Base-by-base conservation (phyloP, 768 basidiomycete genomes). In the Leccinum aurantiacum region DNA sequence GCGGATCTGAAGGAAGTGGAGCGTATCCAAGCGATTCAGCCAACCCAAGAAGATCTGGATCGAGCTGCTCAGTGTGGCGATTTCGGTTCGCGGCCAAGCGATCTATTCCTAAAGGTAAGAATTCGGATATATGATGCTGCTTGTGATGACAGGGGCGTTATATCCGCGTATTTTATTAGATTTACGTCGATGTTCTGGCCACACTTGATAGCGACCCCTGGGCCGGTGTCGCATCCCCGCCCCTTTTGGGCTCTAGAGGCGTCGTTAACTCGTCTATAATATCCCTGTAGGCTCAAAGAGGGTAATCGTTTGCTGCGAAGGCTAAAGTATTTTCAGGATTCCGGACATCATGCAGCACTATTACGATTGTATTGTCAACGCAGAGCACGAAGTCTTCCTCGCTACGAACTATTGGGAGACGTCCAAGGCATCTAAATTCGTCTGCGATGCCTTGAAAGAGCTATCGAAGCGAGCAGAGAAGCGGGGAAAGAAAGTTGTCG, bases 291-390 rank as follows among this genome's bases (percentile, higher is more conserved):
- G 80, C 65, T 50, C 48, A 5, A 9, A 27, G 13, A 24, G 14
- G 48, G 24, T 27, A 25, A 49, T 24, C 1, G 4, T 27, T 49
- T 22, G 54, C 62, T 59, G 7, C 54, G 22, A 31, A 41, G 31
- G 19, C 65, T 67, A 8, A 71, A 38, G 14, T 22, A 13, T 54
- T 38, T 59, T 8, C 60, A 84, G 80, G 47, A 85, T 89, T 49
- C 86, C 89, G 0, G 89, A 90, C 65, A 90, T 89, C 63, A 87
- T 89, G 79, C 78, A 81, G 55, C 88, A 90, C 66, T 86, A 88
- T 73, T 77, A 80, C 19, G 82, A 85, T 52, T 76, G 83, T 52
- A 87, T 90, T 55, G 78, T 85, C 24, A 75, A 78, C 31, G 87
- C 88, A 9, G 74, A 87, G 65, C 75, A 81, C 41, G 88, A 90